phyloP scores from a whole-genome alignment of 2,329 filamentous ascomycete species.

The Colletotrichum godetiae region DNA sequence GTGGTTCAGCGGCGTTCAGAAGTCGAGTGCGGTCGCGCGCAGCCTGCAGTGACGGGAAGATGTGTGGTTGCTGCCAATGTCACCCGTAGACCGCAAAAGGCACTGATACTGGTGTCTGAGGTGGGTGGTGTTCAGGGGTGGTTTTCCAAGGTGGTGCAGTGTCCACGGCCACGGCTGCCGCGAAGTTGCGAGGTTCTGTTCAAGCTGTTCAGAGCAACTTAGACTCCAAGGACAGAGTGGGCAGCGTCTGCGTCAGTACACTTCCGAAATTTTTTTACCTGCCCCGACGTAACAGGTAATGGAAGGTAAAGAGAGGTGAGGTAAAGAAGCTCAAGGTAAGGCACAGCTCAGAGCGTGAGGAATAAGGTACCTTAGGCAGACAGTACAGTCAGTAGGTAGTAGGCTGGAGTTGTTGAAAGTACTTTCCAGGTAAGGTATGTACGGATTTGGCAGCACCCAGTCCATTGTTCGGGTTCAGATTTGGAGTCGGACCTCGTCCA shows the following conservation, averaged over 20 bases:
- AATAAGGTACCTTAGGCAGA: not conserved
- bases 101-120: not conserved
- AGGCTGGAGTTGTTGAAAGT: not conserved
- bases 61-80: conserved; percentile 8
- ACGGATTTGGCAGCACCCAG: not conserved
- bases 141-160: not conserved
- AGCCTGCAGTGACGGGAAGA: not conserved
- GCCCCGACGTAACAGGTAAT: no score
- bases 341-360: no score
- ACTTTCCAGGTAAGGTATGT: not conserved
- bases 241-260: no score
- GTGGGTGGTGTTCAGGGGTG: conserved; percentile 1
- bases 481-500: not conserved
- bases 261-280: no score
- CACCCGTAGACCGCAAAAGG: not conserved
- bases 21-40: not conserved
- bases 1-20: not conserved
- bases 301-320: no score
- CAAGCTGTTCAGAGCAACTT: not conserved
- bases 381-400: no score
- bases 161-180: not conserved
- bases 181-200: not conserved
- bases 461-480: not conserved
- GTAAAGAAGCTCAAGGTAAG: no score
- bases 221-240: not conserved